A percentile compares a stretch with the other conserved stretches of the same genome.
Conservation (phyloP, 805 yeast species). For the Sporopachydermia quercuum region DNA sequence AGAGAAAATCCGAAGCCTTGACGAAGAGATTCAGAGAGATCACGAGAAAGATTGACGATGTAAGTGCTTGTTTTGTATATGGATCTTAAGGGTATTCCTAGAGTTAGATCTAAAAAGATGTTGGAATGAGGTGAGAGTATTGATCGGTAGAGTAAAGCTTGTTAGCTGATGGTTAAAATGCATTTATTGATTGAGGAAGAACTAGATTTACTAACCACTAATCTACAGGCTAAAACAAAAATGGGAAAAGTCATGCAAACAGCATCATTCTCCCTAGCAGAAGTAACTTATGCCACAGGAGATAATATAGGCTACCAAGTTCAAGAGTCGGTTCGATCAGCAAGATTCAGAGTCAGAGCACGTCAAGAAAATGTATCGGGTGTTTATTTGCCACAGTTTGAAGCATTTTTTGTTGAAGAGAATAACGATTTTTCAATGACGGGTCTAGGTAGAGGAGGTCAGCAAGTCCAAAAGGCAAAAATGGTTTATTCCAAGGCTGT, state of each 20-base stretch:
- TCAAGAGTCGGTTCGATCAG: conserved; percentile 77
- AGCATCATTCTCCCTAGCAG: conserved; percentile 94
- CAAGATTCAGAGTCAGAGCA: conserved; percentile 82
- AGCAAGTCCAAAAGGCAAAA: conserved; percentile 91
- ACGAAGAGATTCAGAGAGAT: conserved; percentile 94
- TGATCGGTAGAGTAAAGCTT: too few relatives aligned
- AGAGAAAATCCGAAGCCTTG: conserved; percentile 92
- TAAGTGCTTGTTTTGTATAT: too few relatives aligned
- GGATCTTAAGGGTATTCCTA: background rate
- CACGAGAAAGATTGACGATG: conserved; percentile 83
- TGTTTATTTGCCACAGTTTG: conserved; percentile 86
- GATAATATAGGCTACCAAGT: conserved; percentile 92
- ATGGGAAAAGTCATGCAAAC: conserved; percentile 99
- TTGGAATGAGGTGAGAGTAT: too few relatives aligned
- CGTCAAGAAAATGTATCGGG: conserved; percentile 95
- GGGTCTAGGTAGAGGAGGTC: conserved; percentile 97
- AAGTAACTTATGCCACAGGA: conserved; percentile 94
- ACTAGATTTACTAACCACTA: too few relatives aligned
- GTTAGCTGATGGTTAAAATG: too few relatives aligned
- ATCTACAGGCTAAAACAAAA: conserved; percentile 75
- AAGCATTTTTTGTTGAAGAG: conserved; percentile 64
- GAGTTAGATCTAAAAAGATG: too few relatives aligned
- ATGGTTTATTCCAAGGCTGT: conserved; percentile 88
- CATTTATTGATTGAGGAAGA: too few relatives aligned
- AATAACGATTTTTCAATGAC: conserved; percentile 92